Percentiles rank a stretch among this genome's conserved stretches.
phyloP scores from a whole-genome alignment of 495 filamentous ascomycete genomes.

The Penicillium odoratum region DNA sequence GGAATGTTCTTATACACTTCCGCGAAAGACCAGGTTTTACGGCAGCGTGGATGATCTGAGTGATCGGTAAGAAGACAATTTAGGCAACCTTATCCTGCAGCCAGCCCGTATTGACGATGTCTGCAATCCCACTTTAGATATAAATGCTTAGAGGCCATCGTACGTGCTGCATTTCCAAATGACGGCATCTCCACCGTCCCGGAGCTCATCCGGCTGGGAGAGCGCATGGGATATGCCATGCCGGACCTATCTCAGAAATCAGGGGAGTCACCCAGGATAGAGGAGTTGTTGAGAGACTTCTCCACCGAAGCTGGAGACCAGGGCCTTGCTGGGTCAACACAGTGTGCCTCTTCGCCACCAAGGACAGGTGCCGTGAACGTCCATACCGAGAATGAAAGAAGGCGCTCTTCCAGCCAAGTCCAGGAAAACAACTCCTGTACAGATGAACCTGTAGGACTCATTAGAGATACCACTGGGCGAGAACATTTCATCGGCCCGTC shows the following conservation, averaged over 20 bases:
- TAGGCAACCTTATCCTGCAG: too few relatives aligned
- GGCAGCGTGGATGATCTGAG: conserved; percentile 52
- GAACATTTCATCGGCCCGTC: conserved; percentile 41
- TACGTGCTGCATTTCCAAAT: conserved; percentile 46
- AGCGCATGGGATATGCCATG: conserved; percentile 30
- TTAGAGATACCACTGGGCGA: conserved; percentile 35
- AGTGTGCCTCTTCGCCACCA: background rate
- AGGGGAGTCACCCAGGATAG: too few relatives aligned
- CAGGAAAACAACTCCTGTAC: background rate
- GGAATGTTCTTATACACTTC: conserved; percentile 45
- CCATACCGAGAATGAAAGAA: too few relatives aligned
- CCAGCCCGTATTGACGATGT: too few relatives aligned
- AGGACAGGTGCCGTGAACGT: too few relatives aligned
- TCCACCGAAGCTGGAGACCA: background rate
- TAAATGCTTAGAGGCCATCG: conserved; percentile 43
- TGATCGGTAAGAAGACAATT: conserved; percentile 41
- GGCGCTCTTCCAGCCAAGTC: too few relatives aligned
- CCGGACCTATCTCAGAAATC: conserved; percentile 23
- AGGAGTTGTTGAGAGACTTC: conserved; percentile 4
- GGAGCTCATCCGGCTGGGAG: conserved; percentile 33
- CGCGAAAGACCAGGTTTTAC: conserved; percentile 49
- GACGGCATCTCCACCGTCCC: conserved; percentile 38
- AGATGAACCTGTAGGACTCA: conserved; percentile 17
- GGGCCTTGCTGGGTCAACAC: background rate
- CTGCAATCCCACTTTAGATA: too few relatives aligned